phyloP scores from a whole-genome alignment of 225 moss, liverwort and hornwort genomes.

The Pseudisothecium myosuroides region DNA sequence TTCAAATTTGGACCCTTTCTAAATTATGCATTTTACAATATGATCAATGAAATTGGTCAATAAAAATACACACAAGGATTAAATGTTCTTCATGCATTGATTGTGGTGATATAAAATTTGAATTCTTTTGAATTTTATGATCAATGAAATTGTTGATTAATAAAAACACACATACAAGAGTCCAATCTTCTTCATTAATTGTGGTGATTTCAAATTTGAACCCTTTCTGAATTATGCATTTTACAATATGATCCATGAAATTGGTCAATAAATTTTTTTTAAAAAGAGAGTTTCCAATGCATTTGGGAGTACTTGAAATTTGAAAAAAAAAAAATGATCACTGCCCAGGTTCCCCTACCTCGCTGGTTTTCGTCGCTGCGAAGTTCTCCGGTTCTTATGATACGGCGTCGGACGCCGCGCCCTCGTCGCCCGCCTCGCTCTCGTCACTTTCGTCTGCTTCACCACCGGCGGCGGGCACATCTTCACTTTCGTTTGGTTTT shows the following conservation, averaged over 20 bases:
- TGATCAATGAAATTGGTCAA: background rate
- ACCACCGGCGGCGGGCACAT: background rate
- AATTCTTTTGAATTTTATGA: background rate
- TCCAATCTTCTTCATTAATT: background rate
- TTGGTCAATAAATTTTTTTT: background rate
- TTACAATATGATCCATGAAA: background rate
- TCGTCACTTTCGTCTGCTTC: background rate
- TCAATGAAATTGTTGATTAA: background rate
- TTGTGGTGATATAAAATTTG: background rate
- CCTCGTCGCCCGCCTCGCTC: background rate
- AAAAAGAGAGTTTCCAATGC: background rate
- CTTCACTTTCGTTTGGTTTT: slow-evolving; percentile 6
- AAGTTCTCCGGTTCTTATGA: background rate
- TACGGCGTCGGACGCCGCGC: background rate
- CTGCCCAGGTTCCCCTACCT: background rate
- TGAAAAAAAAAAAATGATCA: no score
- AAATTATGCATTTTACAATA: background rate
- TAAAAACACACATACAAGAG: rapidly evolving
- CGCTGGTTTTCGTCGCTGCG: background rate
- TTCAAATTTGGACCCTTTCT: background rate
- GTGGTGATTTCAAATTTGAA: background rate
- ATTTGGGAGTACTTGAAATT: background rate
- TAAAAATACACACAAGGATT: background rate
- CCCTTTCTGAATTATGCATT: background rate
- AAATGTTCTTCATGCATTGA: background rate